Percentiles rank a stretch among this genome's conserved stretches.
phyloP scores from a whole-genome alignment of 768 basidiomycete species.

The Boletus pseudopeckii region DNA sequence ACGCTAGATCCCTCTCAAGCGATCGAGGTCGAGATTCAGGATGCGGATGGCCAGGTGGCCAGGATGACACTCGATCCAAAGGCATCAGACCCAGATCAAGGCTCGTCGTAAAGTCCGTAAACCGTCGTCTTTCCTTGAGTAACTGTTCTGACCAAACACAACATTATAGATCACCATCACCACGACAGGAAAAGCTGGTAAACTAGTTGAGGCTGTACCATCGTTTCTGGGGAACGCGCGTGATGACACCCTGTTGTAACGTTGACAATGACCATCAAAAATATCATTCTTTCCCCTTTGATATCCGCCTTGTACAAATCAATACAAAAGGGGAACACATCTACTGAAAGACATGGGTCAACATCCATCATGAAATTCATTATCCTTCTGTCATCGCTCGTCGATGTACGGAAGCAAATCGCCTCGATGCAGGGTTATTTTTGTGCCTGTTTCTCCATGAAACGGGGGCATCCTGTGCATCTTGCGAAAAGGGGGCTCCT shows the following conservation, averaged over 20 bases:
- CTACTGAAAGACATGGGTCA: background rate
- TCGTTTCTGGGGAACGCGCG: background rate
- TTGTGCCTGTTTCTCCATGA: conserved; percentile 24
- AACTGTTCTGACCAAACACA: background rate
- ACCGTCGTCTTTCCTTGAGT: no score
- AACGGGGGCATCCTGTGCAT: background rate
- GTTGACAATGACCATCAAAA: background rate
- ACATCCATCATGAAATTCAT: background rate
- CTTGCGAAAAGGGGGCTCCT: background rate
- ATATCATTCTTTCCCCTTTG: background rate
- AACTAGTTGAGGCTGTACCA: background rate
- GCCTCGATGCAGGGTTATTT: conserved; percentile 21
- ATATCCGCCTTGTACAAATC: conserved; percentile 13
- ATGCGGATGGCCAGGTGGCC: conserved; percentile 66
- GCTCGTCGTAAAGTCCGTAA: background rate
- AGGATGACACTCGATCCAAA: conserved; percentile 48
- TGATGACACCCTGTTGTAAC: background rate
- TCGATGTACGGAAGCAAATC: background rate
- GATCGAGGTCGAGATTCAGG: conserved; percentile 68
- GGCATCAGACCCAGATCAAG: background rate
- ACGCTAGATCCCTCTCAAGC: conserved; percentile 35
- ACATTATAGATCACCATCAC: background rate
- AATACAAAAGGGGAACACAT: background rate
- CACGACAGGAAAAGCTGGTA: background rate
- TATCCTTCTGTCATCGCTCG: conserved; percentile 10